Conservation (phyloP, 495 filamentous ascomycete genomes). For the Poronia punctata region DNA sequence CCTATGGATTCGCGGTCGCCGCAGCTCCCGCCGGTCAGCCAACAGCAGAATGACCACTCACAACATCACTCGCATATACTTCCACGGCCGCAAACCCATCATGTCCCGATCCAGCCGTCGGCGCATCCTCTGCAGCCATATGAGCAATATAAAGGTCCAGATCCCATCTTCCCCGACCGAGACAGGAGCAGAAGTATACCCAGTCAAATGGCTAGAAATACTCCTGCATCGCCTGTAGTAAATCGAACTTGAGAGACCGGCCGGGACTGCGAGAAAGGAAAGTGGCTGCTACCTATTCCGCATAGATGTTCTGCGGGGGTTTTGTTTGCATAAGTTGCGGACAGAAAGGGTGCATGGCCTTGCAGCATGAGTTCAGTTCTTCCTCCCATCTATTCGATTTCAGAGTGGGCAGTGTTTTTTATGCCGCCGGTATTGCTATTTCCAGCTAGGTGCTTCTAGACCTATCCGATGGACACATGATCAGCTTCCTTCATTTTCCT, state of each 20-base stretch:
- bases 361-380: too few species aligned
- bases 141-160: conserved; percentile 18
- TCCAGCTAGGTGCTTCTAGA: too few species aligned
- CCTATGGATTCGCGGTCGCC: conserved; percentile 22
- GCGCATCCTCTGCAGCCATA: conserved; percentile 18
- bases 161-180: conserved; percentile 26
- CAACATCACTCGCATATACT: conserved; percentile 18
- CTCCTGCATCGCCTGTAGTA: conserved; percentile 23
- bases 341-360: too few species aligned
- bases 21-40: conserved; percentile 16
- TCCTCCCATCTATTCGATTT: too few species aligned
- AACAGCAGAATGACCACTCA: conserved; percentile 17
- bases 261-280: too few species aligned
- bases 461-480: too few species aligned
- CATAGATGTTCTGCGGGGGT: too few species aligned
- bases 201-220: conserved; percentile 16
- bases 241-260: conserved; percentile 21
- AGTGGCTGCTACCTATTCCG: too few species aligned
- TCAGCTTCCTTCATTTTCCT: too few species aligned
- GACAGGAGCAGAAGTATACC: conserved; percentile 23
- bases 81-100: conserved; percentile 19
- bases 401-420: too few species aligned
- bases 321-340: too few species aligned
- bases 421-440: too few species aligned
- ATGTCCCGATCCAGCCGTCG: conserved; percentile 18